Evolutionary conservation across 768 basidiomycete species (phyloP).

Genomic region (Rhizopogon vinicolor): DNA sequence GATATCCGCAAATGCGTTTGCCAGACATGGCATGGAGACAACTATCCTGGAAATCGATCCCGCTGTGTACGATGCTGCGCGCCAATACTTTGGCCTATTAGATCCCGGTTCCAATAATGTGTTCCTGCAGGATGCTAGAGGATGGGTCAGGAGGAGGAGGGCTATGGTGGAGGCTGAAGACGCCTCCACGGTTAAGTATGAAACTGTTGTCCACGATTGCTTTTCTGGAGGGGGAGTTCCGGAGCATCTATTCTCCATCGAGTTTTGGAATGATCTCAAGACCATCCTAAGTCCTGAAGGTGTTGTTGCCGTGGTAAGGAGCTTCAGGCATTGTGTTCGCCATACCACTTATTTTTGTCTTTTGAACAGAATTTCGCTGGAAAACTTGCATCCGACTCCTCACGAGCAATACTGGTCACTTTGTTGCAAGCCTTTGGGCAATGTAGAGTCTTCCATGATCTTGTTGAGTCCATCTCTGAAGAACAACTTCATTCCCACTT

Average conservation of each 20-base stretch:
- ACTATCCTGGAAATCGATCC: slow-evolving; percentile 95
- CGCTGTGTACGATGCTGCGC: slow-evolving; percentile 80
- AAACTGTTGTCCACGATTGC: slow-evolving; percentile 84
- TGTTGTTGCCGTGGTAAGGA: slow-evolving; percentile 73
- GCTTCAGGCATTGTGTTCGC: background rate
- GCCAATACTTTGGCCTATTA: slow-evolving; percentile 73
- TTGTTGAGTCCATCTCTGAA: slow-evolving; percentile 36
- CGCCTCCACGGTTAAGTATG: slow-evolving; percentile 34
- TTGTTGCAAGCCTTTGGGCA: slow-evolving; percentile 64
- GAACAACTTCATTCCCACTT: slow-evolving; percentile 49
- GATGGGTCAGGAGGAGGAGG: slow-evolving; percentile 52
- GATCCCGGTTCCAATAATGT: slow-evolving; percentile 55
- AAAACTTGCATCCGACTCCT: slow-evolving; percentile 52
- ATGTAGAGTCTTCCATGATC: slow-evolving; percentile 85
- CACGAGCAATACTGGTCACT: slow-evolving; percentile 65
- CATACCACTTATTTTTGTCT: background rate
- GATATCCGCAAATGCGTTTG: slow-evolving; percentile 72
- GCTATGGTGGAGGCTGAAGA: slow-evolving; percentile 17
- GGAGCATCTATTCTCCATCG: slow-evolving; percentile 72
- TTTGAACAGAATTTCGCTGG: slow-evolving; percentile 77
- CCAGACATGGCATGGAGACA: slow-evolving; percentile 60
- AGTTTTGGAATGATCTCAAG: slow-evolving; percentile 79
- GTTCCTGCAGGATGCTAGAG: slow-evolving; percentile 73
- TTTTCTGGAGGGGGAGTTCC: slow-evolving; percentile 95
- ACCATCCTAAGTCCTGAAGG: slow-evolving; percentile 62